Conservation (phyloP, 257 asterid species). For the Solanum habrochaites region DNA sequence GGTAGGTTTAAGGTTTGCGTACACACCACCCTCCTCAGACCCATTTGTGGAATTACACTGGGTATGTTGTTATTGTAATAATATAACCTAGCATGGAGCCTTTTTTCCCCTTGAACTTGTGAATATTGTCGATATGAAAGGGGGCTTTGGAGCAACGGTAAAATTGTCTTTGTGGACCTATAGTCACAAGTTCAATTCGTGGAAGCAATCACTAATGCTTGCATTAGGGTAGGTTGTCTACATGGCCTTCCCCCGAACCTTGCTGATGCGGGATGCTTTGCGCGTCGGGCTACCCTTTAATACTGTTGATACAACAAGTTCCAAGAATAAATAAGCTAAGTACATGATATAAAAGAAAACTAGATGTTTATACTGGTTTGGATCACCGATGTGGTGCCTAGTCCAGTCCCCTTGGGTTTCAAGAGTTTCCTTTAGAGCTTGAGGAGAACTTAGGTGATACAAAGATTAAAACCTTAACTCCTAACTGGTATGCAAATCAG, state of each 20-base stretch:
- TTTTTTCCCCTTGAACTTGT: background rate
- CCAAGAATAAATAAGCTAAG: no score
- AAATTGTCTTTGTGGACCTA: background rate
- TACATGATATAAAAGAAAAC: no score
- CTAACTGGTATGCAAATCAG: no score
- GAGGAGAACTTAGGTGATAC: no score
- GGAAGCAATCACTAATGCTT: background rate
- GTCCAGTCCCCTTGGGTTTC: no score
- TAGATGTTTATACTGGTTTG: no score
- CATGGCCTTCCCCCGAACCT: background rate
- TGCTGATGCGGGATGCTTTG: background rate
- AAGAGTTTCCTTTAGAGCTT: no score
- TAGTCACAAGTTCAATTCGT: background rate
- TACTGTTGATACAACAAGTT: background rate
- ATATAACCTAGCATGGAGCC: background rate
- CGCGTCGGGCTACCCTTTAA: background rate
- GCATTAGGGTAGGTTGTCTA: background rate
- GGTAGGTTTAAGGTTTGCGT: background rate
- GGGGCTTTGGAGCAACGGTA: background rate
- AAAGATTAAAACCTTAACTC: no score
- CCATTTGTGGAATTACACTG: background rate
- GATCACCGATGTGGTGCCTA: no score
- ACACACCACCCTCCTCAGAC: background rate
- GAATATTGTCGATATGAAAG: background rate
- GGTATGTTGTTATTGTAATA: background rate